These are phyloP conservation scores for Aspergillus heteromorphus DNA, from an alignment of 495 filamentous ascomycete species.

Conservation along the genomic window DNA sequence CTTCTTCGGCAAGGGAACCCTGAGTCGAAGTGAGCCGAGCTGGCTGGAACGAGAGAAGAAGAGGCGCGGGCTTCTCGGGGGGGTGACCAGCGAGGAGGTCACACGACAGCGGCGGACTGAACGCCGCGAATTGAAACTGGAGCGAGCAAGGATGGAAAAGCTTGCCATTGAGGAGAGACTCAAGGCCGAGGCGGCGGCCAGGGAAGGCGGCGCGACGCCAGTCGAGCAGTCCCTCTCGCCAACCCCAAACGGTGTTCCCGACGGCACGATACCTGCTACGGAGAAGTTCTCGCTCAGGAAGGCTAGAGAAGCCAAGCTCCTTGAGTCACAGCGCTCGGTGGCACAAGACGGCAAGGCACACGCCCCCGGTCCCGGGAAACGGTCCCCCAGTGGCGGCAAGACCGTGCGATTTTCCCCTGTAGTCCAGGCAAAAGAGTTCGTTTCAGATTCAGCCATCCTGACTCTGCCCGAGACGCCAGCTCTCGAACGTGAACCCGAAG, in stretches of 20 bases:
- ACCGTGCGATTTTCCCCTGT: constrained; percentile 60
- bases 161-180: constrained; percentile 71
- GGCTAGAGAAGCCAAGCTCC: constrained; percentile 32
- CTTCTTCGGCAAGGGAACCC: constrained; percentile 89
- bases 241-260: constrained; percentile 15
- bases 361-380: constrained; percentile 1
- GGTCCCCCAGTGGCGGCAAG: constrained; percentile 38
- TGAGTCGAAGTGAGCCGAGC: constrained; percentile 89
- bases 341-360: constrained; percentile 13
- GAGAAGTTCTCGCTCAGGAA: constrained; percentile 41
- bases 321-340: constrained; percentile 22
- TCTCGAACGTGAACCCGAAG: constrained; percentile 24
- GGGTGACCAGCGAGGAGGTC: constrained; percentile 67
- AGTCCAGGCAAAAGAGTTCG: constrained; percentile 52
- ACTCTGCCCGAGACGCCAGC: constrained; percentile 10
- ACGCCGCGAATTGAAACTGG: constrained; percentile 77
- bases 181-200: constrained; percentile 51
- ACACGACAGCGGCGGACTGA: constrained; percentile 75
- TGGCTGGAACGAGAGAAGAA: constrained; percentile 83
- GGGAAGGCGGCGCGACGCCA: constrained; percentile 19
- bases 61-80: constrained; percentile 56
- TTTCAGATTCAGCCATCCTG: constrained; percentile 40
- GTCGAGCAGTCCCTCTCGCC: constrained; percentile 9
- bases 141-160: constrained; percentile 78
- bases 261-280: constrained; percentile 14